Evolutionary conservation across 1,284 basidiomycete genomes (phyloP), one percentile per base, ranked within the genome.

Genomic region (Ustilago lituana): DNA sequence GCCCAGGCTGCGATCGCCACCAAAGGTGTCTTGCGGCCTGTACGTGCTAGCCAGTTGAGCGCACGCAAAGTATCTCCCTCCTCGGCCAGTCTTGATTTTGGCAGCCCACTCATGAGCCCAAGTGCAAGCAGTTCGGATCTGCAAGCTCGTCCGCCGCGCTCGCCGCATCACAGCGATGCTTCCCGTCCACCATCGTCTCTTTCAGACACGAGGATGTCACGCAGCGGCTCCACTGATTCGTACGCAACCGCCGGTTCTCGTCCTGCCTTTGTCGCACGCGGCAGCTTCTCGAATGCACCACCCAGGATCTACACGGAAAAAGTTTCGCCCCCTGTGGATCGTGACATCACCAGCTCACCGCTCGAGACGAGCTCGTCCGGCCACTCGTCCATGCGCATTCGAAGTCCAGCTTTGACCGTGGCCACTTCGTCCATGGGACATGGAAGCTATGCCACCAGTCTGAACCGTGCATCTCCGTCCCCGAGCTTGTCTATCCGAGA

Each of bases 361-460:
- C 49, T 69, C 26, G 70, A 55, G 11, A 64, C 66, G 1, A 64
- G 58, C 56, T 73, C 65, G 7, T 70, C 66, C 5, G 61, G 61
- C 19, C 70, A 73, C 27, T 68, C 69, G 12, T 64, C 69, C 12
- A 44, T 48, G 32, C 61, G 57, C 38, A 39, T 48, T 7, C 56
- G 53, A 14, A 70, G 57, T 20, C 61, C 61, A 15, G 49, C 61
- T 24, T 32, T 54, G 27, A 67, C 64, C 3, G 49, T 58, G 19
- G 54, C 54, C 32, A 62, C 58, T 15, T 58, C 58, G 9, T 61
- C 64, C n/a, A 17, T 51, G 37, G 52, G 58, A 5, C 53, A 67
- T 14, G 43, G 38, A 20, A 54, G 24, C 36, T 23, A 23, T 2
- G 14, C 24, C 9, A 27, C 12, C 23, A 4, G 31, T 22, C 12